Evolutionary conservation across 2,329 filamentous ascomycete species (phyloP), one percentile per base, ranked within the genome.

Genomic region (Xylariaceae sp.): DNA sequence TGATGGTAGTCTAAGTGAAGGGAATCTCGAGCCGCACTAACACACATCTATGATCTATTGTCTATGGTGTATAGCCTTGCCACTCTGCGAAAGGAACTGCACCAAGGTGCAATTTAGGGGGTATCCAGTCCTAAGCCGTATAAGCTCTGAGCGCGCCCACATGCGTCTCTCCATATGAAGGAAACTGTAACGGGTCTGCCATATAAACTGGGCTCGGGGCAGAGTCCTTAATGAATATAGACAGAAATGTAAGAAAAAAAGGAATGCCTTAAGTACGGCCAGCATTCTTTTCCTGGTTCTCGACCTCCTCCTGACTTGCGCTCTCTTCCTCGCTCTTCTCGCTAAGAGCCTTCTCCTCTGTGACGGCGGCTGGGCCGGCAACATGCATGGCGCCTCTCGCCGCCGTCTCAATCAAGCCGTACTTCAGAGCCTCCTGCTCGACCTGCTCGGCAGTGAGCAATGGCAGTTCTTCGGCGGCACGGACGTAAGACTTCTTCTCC

Each of bases 401-500:
- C n/a, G 66, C 66, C 29, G 63, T 67, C 21, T 70, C 68, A 44
- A 69, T 70, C 10, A 71, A 64, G 5, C 68, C 68, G 47, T 70
- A 70, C 52, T 66, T 66, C 51, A 69, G 60, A 50, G 77, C 74
- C 58, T 83, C 79, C 49, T 75, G 70, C 69, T 85, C 81, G 26
- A 86, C 77, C 62, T 85, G 78, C 43, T 77, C 73, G 9, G 77
- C 75, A 2, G 75, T 70, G 12, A 87, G 72, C 58, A 78, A 75
- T 0, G 84, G 84, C 54, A 88, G 70, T 47, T 86, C 77, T 62
- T 81, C 75, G 29, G 82, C 80, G 4, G 84, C 84, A 60, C 75
- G 75, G 51, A 87, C 83, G 58, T 86, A 86, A 3, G 78, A 82
- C 4, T 82, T 86, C 1, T 83, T 81, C 70, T 87, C 85, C 26